Evolutionary conservation across 805 yeast species (phyloP).

Genomic region (Gaillardinia entomophila): DNA sequence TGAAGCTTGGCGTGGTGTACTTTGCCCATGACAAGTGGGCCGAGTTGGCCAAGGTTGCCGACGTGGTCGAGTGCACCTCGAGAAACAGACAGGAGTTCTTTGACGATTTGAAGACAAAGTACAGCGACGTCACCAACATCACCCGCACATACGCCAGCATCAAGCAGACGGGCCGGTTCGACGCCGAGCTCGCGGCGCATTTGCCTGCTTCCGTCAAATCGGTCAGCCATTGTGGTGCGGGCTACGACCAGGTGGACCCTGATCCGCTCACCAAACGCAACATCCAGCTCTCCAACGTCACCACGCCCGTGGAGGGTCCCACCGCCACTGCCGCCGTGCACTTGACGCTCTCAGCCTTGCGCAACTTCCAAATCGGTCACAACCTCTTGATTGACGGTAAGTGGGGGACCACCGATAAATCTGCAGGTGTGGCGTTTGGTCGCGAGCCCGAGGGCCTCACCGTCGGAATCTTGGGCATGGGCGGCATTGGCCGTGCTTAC

Average conservation of each 20-base stretch:
- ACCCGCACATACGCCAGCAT: conserved; percentile 52
- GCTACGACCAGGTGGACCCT: conserved; percentile 67
- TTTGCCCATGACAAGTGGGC: conserved; percentile 67
- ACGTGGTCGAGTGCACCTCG: conserved; percentile 33
- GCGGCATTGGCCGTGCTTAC: conserved; percentile 84
- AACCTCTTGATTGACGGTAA: conserved; percentile 48
- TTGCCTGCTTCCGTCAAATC: conserved; percentile 51
- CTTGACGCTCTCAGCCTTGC: conserved; percentile 55
- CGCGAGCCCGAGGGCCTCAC: conserved; percentile 70
- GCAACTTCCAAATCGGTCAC: conserved; percentile 63
- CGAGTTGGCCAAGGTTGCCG: conserved; percentile 23
- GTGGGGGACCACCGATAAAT: conserved; percentile 41
- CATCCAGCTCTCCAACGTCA: conserved; percentile 65
- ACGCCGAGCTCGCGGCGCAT: conserved; percentile 49
- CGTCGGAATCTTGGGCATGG: conserved; percentile 82
- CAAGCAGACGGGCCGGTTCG: conserved; percentile 56
- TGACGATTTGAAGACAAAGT: conserved; percentile 38
- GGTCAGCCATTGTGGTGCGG: conserved; percentile 66
- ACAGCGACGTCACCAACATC: conserved; percentile 36
- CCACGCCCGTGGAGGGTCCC: conserved; percentile 60
- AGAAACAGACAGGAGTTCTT: conserved; percentile 34
- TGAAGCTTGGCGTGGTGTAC: conserved; percentile 57
- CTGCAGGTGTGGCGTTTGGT: conserved; percentile 56
- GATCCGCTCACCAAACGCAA: conserved; percentile 43
- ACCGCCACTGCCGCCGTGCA: conserved; percentile 70